phyloP scores from a whole-genome alignment of 805 yeast species.

The Saturnispora sanitii region DNA sequence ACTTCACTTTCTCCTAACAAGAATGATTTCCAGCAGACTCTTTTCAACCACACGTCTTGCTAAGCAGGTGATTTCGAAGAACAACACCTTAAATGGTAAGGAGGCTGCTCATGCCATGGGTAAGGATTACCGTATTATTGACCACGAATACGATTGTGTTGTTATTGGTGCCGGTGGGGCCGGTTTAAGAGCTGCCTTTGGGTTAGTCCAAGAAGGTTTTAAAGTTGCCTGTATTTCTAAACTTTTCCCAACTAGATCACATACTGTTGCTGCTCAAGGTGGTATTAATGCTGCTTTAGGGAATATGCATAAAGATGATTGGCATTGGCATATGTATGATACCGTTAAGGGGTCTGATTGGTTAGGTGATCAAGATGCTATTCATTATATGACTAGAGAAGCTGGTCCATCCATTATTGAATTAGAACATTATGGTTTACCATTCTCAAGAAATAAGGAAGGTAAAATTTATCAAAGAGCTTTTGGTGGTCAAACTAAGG shows the following conservation, averaged over 20 bases:
- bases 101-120: constrained; percentile 45
- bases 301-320: constrained; percentile 95
- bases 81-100: constrained; percentile 37
- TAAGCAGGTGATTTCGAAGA: constrained; percentile 28
- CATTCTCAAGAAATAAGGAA: constrained; percentile 92
- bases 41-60: constrained; percentile 23
- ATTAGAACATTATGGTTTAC: constrained; percentile 96
- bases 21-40: constrained; percentile 15
- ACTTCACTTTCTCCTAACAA: neutral
- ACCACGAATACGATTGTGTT: constrained; percentile 96
- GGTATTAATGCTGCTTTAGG: constrained; percentile 99
- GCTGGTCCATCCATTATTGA: constrained; percentile 95
- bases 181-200: constrained; percentile 96
- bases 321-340: constrained; percentile 99
- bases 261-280: constrained; percentile 99
- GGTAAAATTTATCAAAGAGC: constrained; percentile 98
- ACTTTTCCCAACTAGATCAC: constrained; percentile 96
- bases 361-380: constrained; percentile 99
- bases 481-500: constrained; percentile 94
- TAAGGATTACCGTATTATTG: constrained; percentile 81
- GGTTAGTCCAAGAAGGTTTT: constrained; percentile 92
- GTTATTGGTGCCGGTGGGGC: constrained; percentile 99
- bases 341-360: constrained; percentile 99
- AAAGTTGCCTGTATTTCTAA: constrained; percentile 97
- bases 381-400: constrained; percentile 97